Percentiles rank a stretch among this genome's conserved stretches.
phyloP scores from a whole-genome alignment of 2,329 filamentous ascomycete genomes.

The Aspergillus luchuensis region DNA sequence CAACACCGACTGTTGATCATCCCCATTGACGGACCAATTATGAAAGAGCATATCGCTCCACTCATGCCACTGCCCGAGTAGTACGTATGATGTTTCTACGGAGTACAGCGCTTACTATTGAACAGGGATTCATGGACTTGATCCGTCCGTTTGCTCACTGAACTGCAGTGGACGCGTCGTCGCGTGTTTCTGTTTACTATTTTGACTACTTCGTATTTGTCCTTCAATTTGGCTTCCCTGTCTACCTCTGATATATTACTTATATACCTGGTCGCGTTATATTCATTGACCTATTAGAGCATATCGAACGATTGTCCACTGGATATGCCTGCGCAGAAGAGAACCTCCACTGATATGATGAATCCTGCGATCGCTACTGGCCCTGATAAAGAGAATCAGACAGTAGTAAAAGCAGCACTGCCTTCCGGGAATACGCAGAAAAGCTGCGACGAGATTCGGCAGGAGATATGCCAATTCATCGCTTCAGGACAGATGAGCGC shows the following conservation, averaged over 20 bases:
- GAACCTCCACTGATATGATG: not conserved
- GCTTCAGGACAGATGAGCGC: slow-evolving; percentile 49
- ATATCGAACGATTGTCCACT: no score
- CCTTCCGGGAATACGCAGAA: not conserved
- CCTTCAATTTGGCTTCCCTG: not conserved
- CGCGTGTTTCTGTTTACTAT: not conserved
- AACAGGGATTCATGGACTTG: no score
- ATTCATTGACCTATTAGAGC: not conserved
- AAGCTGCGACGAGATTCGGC: slow-evolving; percentile 41
- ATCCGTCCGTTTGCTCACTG: not conserved
- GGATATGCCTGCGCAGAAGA: not conserved
- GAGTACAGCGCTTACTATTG: not conserved
- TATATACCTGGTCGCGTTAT: no score
- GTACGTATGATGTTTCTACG: not conserved
- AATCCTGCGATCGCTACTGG: not conserved
- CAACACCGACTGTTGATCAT: not conserved
- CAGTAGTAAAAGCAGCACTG: not conserved
- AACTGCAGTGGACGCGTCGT: not conserved
- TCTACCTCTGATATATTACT: no score
- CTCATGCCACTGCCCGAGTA: not conserved
- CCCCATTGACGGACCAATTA: not conserved
- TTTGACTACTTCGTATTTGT: not conserved
- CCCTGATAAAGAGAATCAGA: slow-evolving; percentile 7
- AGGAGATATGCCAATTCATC: slow-evolving; percentile 47
- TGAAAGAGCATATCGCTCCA: not conserved